A percentile compares a stretch with the other conserved stretches of the same genome.
These are phyloP conservation scores for Phytophthora pseudosyringae DNA, from an alignment of 352 stramenopile species.

Conservation along the genomic window DNA sequence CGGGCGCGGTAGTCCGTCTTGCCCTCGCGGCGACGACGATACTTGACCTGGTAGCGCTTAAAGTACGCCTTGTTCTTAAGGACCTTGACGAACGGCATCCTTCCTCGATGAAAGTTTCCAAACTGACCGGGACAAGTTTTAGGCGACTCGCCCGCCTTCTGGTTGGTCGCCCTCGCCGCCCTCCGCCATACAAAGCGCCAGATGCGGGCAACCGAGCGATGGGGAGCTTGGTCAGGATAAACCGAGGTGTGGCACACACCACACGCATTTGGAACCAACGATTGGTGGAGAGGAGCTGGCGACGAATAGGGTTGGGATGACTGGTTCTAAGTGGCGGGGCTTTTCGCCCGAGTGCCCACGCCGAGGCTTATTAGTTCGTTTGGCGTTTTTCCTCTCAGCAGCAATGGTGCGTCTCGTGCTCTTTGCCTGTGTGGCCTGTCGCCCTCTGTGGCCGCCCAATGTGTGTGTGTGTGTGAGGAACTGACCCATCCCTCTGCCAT, in stretches of 20 bases:
- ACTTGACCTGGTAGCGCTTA: conserved; percentile 99
- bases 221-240: conserved; percentile 4
- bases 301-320: conserved; percentile 64
- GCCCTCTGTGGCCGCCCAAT: too few species aligned
- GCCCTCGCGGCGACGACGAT: conserved; percentile 97
- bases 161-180: conserved; percentile 21
- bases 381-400: conserved; percentile 84
- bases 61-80: conserved; percentile 99
- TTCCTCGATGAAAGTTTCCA: conserved; percentile 73
- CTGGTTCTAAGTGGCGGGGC: conserved; percentile 62
- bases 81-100: conserved; percentile 98
- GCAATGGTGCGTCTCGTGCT: conserved; percentile 68
- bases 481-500: conserved; percentile 5
- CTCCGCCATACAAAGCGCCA: conserved; percentile 12
- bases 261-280: conserved; percentile 32
- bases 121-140: conserved; percentile 61
- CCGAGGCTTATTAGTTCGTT: conserved; percentile 78
- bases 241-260: conserved; percentile 5
- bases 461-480: background rate
- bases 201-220: conserved; percentile 15
- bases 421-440: background rate
- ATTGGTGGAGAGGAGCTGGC: conserved; percentile 47
- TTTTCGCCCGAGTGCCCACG: conserved; percentile 1
- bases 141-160: conserved; percentile 13
- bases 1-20: conserved; percentile 99